phyloP scores from a whole-genome alignment of 345 rosid genomes.

The Lepidium africanum region DNA sequence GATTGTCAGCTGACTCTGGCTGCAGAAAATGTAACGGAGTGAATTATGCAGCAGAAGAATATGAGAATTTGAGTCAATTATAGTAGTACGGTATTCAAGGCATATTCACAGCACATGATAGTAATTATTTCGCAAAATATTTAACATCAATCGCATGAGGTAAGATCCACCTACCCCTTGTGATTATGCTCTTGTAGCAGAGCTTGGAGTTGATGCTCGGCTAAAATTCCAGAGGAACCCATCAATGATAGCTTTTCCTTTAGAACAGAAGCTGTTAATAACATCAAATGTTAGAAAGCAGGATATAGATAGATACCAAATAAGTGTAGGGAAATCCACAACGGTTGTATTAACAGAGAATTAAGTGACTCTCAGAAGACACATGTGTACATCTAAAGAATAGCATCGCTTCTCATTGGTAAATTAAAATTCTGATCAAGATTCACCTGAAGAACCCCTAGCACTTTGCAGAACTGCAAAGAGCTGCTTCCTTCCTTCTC shows the following conservation, averaged over 20 bases:
- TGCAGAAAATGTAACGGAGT: slow-evolving; percentile 31
- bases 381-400: background rate
- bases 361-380: background rate
- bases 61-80: background rate
- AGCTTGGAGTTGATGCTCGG: slow-evolving; percentile 98
- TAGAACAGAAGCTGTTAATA: slow-evolving; percentile 76
- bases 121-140: background rate
- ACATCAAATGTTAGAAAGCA: slow-evolving; percentile 29
- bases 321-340: background rate
- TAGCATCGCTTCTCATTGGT: background rate
- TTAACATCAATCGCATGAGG: slow-evolving; percentile 3
- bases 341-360: background rate
- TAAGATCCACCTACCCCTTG: slow-evolving; percentile 64
- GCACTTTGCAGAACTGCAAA: slow-evolving; percentile 98
- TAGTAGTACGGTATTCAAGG: background rate
- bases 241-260: slow-evolving; percentile 87
- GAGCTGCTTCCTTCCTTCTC: slow-evolving; percentile 97
- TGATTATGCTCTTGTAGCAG: slow-evolving; percentile 78
- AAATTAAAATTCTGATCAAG: slow-evolving; percentile 10
- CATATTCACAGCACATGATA: background rate
- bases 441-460: slow-evolving; percentile 92
- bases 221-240: slow-evolving; percentile 96
- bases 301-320: background rate
- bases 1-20: slow-evolving; percentile 77
- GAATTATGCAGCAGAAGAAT: background rate